phyloP scores from a whole-genome alignment of 306 rosid genomes.

The Vicia faba region DNA sequence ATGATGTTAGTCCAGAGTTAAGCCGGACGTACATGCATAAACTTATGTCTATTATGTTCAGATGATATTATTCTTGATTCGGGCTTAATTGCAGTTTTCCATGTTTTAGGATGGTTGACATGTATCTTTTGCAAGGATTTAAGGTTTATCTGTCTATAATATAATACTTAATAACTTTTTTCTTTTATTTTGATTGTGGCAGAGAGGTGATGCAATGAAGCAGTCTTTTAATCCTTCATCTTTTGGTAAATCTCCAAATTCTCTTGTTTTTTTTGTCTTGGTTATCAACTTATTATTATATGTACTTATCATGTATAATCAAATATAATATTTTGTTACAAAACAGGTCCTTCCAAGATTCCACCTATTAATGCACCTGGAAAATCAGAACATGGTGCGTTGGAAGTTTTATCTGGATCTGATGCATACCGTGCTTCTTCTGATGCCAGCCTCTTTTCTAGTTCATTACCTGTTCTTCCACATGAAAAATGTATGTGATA shows the following conservation, averaged over 20 bases:
- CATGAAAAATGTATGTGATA: constrained; percentile 64
- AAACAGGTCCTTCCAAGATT: constrained; percentile 56
- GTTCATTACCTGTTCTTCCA: constrained; percentile 80
- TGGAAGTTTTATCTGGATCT: constrained; percentile 60
- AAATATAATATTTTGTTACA: constrained; percentile 8
- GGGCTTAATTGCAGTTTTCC: constrained; percentile 6
- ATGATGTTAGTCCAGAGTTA: constrained; percentile 21
- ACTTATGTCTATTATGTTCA: not conserved
- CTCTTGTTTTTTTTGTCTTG: constrained; percentile 25
- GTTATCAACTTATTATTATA: constrained; percentile 1
- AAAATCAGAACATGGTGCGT: constrained; percentile 44
- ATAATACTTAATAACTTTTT: constrained; percentile 23
- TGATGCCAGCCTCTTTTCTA: constrained; percentile 79
- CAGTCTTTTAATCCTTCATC: constrained; percentile 52
- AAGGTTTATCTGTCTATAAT: constrained; percentile 21
- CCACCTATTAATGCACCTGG: constrained; percentile 51
- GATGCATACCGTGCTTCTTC: constrained; percentile 58
- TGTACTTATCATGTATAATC: constrained; percentile 16
- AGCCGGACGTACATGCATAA: not conserved
- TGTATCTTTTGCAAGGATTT: constrained; percentile 15
- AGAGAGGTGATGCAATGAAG: constrained; percentile 67
- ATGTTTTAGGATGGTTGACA: constrained; percentile 13
- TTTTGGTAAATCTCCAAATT: constrained; percentile 48
- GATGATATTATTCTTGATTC: not conserved
- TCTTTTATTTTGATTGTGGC: constrained; percentile 26